A percentile compares a stretch with the other conserved stretches of the same genome.
Conservation (phyloP, 495 filamentous ascomycete genomes). For the Neurospora intermedia region DNA sequence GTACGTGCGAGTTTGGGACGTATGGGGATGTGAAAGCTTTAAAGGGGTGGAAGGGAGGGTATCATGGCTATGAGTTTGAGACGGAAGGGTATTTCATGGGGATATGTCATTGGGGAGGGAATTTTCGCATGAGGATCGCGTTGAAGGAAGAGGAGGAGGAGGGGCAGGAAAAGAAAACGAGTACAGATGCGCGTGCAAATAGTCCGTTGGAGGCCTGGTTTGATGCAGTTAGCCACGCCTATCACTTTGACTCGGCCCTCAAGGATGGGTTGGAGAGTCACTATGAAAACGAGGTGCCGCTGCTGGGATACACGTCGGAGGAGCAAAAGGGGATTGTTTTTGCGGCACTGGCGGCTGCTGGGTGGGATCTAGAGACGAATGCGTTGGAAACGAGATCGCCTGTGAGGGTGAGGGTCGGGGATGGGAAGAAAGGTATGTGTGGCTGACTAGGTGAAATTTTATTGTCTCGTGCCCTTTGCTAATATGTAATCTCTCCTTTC, state of each 20-base stretch:
- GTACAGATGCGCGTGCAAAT: slow-evolving; percentile 14
- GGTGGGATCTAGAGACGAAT: slow-evolving; percentile 36
- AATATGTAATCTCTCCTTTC: background rate
- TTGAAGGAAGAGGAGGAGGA: slow-evolving; percentile 45
- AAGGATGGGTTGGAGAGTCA: slow-evolving; percentile 24
- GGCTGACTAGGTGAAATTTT: background rate
- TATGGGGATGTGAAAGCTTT: slow-evolving; percentile 27
- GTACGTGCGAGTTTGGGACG: slow-evolving; percentile 24
- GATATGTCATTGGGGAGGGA: slow-evolving; percentile 30
- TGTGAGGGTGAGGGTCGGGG: slow-evolving; percentile 19
- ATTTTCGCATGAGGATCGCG: slow-evolving; percentile 44
- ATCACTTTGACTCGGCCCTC: slow-evolving; percentile 25
- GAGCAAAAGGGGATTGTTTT: slow-evolving; percentile 24
- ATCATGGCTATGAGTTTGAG: slow-evolving; percentile 40
- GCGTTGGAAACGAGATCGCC: slow-evolving; percentile 33
- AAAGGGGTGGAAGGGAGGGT: slow-evolving; percentile 23
- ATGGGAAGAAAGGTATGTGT: slow-evolving; percentile 20
- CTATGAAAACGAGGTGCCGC: slow-evolving; percentile 25
- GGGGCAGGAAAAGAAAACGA: background rate
- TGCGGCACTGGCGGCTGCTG: slow-evolving; percentile 19
- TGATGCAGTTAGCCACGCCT: slow-evolving; percentile 55
- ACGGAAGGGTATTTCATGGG: slow-evolving; percentile 46
- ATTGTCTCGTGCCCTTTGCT: background rate
- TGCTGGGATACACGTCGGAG: slow-evolving; percentile 23
- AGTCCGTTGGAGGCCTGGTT: slow-evolving; percentile 62